Percentiles rank a stretch among this genome's conserved stretches.
Conservation (phyloP, 306 rosid genomes). For the Ormosia emarginata region DNA sequence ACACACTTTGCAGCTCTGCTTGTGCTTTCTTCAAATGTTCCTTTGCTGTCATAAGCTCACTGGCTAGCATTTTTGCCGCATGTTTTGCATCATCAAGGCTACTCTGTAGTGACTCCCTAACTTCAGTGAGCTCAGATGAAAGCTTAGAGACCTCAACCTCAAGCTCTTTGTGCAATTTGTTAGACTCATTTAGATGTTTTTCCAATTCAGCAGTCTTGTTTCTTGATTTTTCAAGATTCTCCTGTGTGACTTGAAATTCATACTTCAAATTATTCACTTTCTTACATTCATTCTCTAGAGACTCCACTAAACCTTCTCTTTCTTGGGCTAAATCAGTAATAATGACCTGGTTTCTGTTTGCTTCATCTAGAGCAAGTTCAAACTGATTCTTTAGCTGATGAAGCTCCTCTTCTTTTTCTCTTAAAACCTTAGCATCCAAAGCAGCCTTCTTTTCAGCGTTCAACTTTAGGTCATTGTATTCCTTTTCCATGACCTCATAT, state of each 20-base stretch:
- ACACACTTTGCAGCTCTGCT: constrained; percentile 46
- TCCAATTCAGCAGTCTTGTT: constrained; percentile 51
- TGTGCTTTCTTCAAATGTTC: constrained; percentile 49
- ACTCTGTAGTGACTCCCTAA: constrained; percentile 52
- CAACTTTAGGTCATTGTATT: constrained; percentile 50
- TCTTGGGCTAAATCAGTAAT: constrained; percentile 56
- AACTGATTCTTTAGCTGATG: constrained; percentile 50
- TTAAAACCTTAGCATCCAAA: constrained; percentile 53
- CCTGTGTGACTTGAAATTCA: constrained; percentile 48
- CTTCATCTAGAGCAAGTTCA: constrained; percentile 40
- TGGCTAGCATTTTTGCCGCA: constrained; percentile 37
- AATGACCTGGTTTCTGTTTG: constrained; percentile 32
- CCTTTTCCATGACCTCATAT: constrained; percentile 38
- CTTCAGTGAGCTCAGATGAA: constrained; percentile 60
- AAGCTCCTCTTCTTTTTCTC: constrained; percentile 63
- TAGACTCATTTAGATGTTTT: constrained; percentile 45
- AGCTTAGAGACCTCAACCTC: constrained; percentile 52
- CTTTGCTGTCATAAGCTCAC: constrained; percentile 53
- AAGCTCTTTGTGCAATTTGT: constrained; percentile 36
- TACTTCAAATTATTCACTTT: constrained; percentile 44
- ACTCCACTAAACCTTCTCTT: constrained; percentile 45
- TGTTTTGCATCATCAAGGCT: constrained; percentile 54
- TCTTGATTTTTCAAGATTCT: constrained; percentile 60
- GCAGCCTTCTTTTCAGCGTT: constrained; percentile 57
- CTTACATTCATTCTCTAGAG: constrained; percentile 44